Base-by-base conservation (phyloP, 2,329 filamentous ascomycete species). In the Passalora sequoiae region DNA sequence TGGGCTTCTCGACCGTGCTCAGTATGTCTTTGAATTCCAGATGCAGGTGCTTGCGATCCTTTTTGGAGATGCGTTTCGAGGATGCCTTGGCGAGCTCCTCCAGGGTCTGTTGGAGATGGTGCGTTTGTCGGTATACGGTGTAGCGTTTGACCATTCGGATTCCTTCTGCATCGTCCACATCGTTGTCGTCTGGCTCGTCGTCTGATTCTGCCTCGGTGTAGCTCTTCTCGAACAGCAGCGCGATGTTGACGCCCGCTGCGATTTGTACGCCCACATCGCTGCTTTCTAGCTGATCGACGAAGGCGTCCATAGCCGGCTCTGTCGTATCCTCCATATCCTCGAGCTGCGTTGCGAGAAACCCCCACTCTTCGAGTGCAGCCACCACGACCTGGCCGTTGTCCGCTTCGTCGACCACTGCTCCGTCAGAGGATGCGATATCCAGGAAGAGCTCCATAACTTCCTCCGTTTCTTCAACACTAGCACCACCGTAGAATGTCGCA, bases 201-300 rank as follows among this genome's bases (percentile, higher is more conserved):
- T 77, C 76, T 9, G 77, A 75, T 55, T 79, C 77, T 37, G 70
- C 67, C 25, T 74, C 72, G 0, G 75, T 77, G 61, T 76, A 80
- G 46, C 75, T 78, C 49, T 84, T 84, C 64, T 95, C 89, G 57
- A 86, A 91, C 8, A 94, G 72, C 7, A 94, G 71, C 1, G 88
- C 88, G 46, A 94, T 89, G 62, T 86, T 86, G 59, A 84, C 78
- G 3, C 84, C 87, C 0, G 87, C 84, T 3, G 83, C 80, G 33
- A 87, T 80, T 58, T 92, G 86, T 1, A 94, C 85, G 6, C 76
- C 71, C 1, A 80, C 70, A 46, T 88, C 81, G 22, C 74, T 74
- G 61, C 84, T 88, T 47, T 89, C 81, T 13, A 95, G 81, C 65
- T 94, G 89, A 36, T 94, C 88, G 30, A 86, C 81, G 55, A 95